Base-by-base conservation (phyloP, 164 flowering plant species). In the Berberis thunbergii region DNA sequence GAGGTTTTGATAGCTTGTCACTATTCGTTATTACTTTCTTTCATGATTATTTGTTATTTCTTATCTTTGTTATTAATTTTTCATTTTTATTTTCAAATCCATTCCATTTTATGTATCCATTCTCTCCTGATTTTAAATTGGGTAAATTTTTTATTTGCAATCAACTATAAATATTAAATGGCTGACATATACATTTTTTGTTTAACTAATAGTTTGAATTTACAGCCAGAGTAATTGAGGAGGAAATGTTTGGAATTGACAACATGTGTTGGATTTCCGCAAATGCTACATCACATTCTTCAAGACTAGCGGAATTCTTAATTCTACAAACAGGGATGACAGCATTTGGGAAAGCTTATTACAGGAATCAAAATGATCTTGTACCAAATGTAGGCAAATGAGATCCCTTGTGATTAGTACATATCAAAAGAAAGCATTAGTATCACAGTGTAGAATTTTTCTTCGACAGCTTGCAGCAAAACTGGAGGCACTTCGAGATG, bases 291-390 rank as follows among this genome's bases (percentile, higher is more conserved):
- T 59, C 74, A 60, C 83, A 87, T 76, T 95, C 99, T 73, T 87
- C 97, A 26, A 76, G 77, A 69, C 85, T 57, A 66, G 89, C 88
- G 45, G 95, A 87, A 67, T 70, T 79, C 63, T 80, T 91, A 69
- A 87, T 94, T 69, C 78, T 91, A 66, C 96, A 82, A 72, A 87
- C 97, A 40, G 97, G 98, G 66, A 87, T 91, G 96, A 94, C 98
- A 60, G 93, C 99, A 26, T 89, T 91, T 74, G 99, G 97, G 62
- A 85, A 91, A 74, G 95, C 96, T 49, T 86, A 78, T 71, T 94
- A 86, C 70, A 78, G 89, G 72, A 75, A 76, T 60, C 83, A 78
- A 54, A 70, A 77, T 66, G 99, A 94, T 81, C 86, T 94, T 72
- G 93, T 94, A 65, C 89, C 95, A 60, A 84, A 87, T 84, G 98